Evolutionary conservation across 352 stramenopile genomes (phyloP), one percentile per base, ranked within the genome.

Genomic region (Phytophthora hybrid): DNA sequence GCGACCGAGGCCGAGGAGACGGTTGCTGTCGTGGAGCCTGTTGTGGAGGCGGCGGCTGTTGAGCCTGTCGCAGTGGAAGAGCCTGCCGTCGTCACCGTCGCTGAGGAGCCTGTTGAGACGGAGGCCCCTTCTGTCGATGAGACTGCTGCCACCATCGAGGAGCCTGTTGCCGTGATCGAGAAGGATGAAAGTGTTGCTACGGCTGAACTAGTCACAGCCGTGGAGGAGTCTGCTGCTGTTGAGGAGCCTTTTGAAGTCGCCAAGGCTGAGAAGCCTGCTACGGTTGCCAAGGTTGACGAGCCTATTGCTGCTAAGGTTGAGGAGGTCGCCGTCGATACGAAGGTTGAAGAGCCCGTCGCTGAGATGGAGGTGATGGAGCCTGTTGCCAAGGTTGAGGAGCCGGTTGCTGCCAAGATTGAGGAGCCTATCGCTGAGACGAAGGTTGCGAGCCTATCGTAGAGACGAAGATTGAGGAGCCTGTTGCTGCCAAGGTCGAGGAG

Each of bases 311-410:
- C 23, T 16, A 26, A 29, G 23, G 32, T 34, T 19, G 21, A 46
- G 8, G 41, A 71, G 9, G 31, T 31, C 14, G 57, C 21, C 19
- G 1, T 14, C 13, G 23, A 26, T 26, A 26, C 23, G 23, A 31
- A 60, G 54, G 21, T 26, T 31, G 52, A 63, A 31, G 63, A 72
- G 26, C 37, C 56, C 14, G 34, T 11, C 13, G 59, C 49, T 7
- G 19, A 44, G 0, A 34, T 44, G 23, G 41, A 29, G 37, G 56
- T 37, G 18, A 61, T 52, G 4, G 32, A 66, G 44, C 55, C 64
- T 51, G 73, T 29, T 58, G 56, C 31, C n/a, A 31, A 31, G 2
- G 46, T 56, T 29, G 64, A 71, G 53, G 53, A 71, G 23, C 5
- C 54, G 5, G 23, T 32, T 16, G 21, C 11, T 54, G 57, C 19